Base-by-base conservation (phyloP, 2,329 filamentous ascomycete species). In the Nothophoma quercina region DNA sequence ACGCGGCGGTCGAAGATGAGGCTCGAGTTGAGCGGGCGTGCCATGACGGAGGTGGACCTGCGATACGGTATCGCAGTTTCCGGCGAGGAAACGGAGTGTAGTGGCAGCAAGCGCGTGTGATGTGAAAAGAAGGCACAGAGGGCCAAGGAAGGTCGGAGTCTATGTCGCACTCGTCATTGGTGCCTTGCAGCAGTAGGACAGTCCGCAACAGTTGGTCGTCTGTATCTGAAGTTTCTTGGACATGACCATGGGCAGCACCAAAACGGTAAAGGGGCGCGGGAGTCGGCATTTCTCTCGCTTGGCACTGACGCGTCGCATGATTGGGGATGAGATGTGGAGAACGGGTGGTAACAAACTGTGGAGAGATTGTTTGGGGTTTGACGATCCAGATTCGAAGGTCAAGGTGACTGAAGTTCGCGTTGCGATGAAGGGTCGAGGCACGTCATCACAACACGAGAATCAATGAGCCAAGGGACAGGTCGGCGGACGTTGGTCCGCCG, bases 1-100 rank as follows among this genome's bases (percentile, higher is more conserved):
- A 69, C 44, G 45, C 66, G 60, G 30, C 63, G 50, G 59, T 67
- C 65, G 50, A 67, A 64, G 49, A 67, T 65, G 22, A 65, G 61
- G 49, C 59, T 62, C 44, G 64, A 65, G 43, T 61, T 62, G 32
- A 65, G 63, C 21, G 59, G 57, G 39, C 62, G 62, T 34, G 44
- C 45, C 19, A 67, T 58, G 41, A 58, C 58, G 59, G 60, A 58
- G 51, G 26, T 50, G 44, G 49, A 47, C 38, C 18, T 42, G 43
- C 38, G 32, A 29, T 33, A 21, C 21, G 39, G 21, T 33, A 29
- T 53, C 43, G 43, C 50, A 34, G 39, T 16, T 32, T 42, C 35
- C 16, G 43, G 28, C 33, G 12, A 30, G 16, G 16, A 23, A 40
- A 12, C 25, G 23, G 23, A n/a, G 13, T 4, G 15, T 10, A 26